phyloP scores from a whole-genome alignment of 2,329 filamentous ascomycete species.

The Arthrocladium fulminans region DNA sequence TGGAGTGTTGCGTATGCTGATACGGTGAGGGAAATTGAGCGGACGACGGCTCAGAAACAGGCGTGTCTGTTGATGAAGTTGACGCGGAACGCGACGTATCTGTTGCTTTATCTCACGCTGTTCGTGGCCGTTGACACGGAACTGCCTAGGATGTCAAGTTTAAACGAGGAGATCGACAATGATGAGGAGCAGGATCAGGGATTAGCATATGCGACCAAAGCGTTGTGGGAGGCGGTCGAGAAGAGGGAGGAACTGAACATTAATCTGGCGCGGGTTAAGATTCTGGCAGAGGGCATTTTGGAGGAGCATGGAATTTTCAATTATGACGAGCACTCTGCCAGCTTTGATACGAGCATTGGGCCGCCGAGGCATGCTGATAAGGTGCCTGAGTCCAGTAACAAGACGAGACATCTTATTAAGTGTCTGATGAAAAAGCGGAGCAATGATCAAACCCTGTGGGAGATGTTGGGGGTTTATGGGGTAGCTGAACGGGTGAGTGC shows the following conservation, averaged over 20 bases:
- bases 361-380: slow-evolving; percentile 15
- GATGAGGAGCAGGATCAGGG: neutral
- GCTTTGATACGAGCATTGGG: slow-evolving; percentile 19
- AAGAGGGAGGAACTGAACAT: slow-evolving; percentile 16
- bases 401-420: slow-evolving; percentile 21
- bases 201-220: neutral
- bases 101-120: slow-evolving; percentile 6
- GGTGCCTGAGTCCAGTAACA: slow-evolving; percentile 12
- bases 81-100: slow-evolving; percentile 2
- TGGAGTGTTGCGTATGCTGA: slow-evolving; percentile 22
- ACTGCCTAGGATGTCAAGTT: neutral
- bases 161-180: neutral
- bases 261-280: slow-evolving; percentile 19
- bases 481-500: slow-evolving; percentile 20
- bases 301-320: slow-evolving; percentile 10
- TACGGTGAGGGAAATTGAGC: neutral
- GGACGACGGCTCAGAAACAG: slow-evolving; percentile 1
- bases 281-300: slow-evolving; percentile 19
- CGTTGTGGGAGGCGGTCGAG: neutral
- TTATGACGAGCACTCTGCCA: slow-evolving; percentile 16
- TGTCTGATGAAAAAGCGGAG: slow-evolving; percentile 14
- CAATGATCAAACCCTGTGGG: slow-evolving; percentile 15
- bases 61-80: slow-evolving; percentile 4
- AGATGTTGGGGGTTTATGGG: slow-evolving; percentile 16
- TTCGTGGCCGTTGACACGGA: neutral